Conservation (phyloP, 2,329 filamentous ascomycete species). For the Epichloe sp. region DNA sequence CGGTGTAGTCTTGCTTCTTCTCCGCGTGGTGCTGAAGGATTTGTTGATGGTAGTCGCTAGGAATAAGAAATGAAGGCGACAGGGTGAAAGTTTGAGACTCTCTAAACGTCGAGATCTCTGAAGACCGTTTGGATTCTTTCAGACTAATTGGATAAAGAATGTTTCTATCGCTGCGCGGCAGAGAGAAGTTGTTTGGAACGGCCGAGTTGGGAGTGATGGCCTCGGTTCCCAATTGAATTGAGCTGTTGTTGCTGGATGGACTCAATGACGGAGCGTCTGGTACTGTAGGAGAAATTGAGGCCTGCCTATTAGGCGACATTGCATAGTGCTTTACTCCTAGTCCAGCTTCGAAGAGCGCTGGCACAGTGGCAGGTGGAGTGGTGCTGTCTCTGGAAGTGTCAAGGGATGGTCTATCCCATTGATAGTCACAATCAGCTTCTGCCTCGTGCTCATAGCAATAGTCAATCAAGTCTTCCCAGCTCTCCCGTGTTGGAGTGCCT, state of each 20-base stretch:
- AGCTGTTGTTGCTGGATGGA: conserved; percentile 28
- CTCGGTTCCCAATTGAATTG: conserved; percentile 28
- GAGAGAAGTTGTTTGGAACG: conserved; percentile 38
- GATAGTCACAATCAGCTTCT: conserved; percentile 53
- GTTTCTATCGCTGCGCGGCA: conserved; percentile 29
- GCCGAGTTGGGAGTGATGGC: conserved; percentile 27
- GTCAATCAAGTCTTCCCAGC: conserved; percentile 58
- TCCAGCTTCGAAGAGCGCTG: conserved; percentile 14
- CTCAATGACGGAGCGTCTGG: conserved; percentile 36
- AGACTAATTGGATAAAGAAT: conserved; percentile 14
- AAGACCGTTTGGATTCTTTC: conserved; percentile 27
- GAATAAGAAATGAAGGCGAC: conserved; percentile 50
- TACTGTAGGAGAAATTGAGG: conserved; percentile 13
- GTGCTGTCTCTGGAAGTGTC: conserved; percentile 22
- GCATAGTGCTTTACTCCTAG: conserved; percentile 9
- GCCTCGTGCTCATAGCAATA: conserved; percentile 58
- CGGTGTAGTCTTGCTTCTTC: conserved; percentile 15
- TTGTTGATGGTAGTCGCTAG: conserved; percentile 43
- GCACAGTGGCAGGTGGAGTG: conserved; percentile 12
- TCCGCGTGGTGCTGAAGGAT: conserved; percentile 27
- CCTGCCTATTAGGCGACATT: conserved; percentile 10
- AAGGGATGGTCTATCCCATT: conserved; percentile 47
- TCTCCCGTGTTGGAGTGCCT: conserved; percentile 22
- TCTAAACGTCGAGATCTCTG: conserved; percentile 40
- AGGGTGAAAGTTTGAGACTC: conserved; percentile 46